These are phyloP conservation scores for Fallopia convolvulus DNA, from an alignment of 148 eudicot genomes.

Conservation along the genomic window DNA sequence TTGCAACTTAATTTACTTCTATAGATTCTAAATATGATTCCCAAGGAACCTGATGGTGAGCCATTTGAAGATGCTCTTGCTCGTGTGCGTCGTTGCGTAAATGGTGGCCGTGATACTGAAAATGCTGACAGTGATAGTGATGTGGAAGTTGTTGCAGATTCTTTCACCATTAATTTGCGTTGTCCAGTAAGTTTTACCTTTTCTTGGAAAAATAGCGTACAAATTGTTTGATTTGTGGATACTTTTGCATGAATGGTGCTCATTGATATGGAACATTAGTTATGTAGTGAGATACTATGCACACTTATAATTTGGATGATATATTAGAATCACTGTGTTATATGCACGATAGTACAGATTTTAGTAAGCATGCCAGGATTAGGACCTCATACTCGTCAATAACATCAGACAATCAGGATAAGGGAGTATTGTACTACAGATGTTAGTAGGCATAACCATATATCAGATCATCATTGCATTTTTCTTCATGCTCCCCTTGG, in stretches of 20 bases:
- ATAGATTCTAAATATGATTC: slow-evolving; percentile 53
- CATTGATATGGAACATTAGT: neutral
- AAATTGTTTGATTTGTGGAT: neutral
- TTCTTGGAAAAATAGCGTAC: neutral
- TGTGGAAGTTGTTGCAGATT: slow-evolving; percentile 69
- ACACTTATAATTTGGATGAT: neutral
- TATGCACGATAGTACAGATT: neutral
- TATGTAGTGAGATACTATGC: neutral
- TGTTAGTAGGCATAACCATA: neutral
- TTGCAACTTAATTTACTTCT: neutral
- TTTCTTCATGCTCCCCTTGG: neutral
- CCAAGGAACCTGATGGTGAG: slow-evolving; percentile 57
- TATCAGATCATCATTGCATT: neutral
- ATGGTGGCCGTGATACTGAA: slow-evolving; percentile 52
- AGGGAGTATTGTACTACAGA: no score
- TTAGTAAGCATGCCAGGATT: neutral
- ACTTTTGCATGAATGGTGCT: neutral
- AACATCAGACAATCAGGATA: no score
- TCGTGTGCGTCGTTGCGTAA: slow-evolving; percentile 64
- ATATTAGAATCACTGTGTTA: neutral
- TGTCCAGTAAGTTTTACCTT: slow-evolving; percentile 53
- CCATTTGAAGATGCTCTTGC: slow-evolving; percentile 57
- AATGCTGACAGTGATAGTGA: slow-evolving; percentile 77
- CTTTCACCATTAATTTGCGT: slow-evolving; percentile 56
- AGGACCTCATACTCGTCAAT: no score